Percentiles rank a stretch among this genome's conserved stretches.
phyloP scores from a whole-genome alignment of 768 basidiomycete species.

The Kwoniella heveanensis region DNA sequence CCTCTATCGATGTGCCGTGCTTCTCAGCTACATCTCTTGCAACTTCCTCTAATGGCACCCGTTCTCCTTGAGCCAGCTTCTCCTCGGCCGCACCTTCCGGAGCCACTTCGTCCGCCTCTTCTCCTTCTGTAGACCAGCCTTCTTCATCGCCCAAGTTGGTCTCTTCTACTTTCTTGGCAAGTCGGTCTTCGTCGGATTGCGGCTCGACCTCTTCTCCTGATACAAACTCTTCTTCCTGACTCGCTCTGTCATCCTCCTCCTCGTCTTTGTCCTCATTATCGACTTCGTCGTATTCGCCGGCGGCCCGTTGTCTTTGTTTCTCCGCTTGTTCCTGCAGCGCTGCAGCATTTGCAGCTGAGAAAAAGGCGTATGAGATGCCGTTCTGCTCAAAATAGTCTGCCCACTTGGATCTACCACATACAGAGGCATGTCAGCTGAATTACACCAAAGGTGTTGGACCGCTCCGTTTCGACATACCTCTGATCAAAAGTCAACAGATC shows the following conservation, averaged over 20 bases:
- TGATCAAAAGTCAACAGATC: constrained; percentile 86
- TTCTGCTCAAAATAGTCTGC: constrained; percentile 64
- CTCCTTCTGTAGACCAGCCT: constrained; percentile 49
- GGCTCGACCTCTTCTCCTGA: constrained; percentile 2
- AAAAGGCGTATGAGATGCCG: constrained; percentile 73
- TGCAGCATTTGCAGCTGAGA: constrained; percentile 86
- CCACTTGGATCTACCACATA: constrained; percentile 70
- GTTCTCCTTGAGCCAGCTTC: constrained; percentile 51
- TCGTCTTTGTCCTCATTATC: constrained; percentile 59
- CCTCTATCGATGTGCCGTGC: constrained; percentile 38
- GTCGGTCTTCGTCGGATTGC: constrained; percentile 46
- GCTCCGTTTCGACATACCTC: constrained; percentile 61
- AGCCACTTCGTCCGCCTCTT: constrained; percentile 37
- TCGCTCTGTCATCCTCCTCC: constrained; percentile 44
- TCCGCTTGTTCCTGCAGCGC: constrained; percentile 75
- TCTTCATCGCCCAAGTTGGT: constrained; percentile 52
- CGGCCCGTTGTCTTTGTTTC: constrained; percentile 46
- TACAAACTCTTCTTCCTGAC: constrained; percentile 37
- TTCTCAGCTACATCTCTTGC: constrained; percentile 42
- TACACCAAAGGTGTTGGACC: background rate
- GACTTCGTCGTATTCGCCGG: constrained; percentile 58
- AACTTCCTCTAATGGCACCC: constrained; percentile 54
- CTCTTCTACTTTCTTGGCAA: constrained; percentile 56
- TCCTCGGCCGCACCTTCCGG: constrained; percentile 37
- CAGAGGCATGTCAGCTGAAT: background rate